A percentile compares a stretch with the other conserved stretches of the same genome.
phyloP scores from a whole-genome alignment of 2,329 filamentous ascomycete species.

The Coniochaeta sp. region DNA sequence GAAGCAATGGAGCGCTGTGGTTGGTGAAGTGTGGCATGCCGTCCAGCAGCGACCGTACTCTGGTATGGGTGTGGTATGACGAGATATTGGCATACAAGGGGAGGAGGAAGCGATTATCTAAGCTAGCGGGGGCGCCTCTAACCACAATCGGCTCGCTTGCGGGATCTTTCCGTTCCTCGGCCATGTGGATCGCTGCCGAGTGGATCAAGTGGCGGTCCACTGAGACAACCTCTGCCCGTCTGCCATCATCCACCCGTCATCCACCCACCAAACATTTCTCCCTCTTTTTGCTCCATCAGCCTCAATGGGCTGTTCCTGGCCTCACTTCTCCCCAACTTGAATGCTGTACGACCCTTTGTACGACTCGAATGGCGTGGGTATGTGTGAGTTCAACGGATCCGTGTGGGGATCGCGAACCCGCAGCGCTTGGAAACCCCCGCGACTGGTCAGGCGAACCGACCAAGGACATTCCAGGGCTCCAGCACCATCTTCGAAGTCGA shows the following conservation, averaged over 20 bases:
- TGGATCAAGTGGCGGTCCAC: neutral
- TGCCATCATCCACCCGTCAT: too few species aligned
- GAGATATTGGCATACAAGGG: neutral
- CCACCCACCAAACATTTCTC: neutral
- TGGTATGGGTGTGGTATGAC: neutral
- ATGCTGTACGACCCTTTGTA: neutral
- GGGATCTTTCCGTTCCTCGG: too few species aligned
- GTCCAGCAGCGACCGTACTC: too few species aligned
- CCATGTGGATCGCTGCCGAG: neutral
- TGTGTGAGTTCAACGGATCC: neutral
- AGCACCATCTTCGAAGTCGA: neutral
- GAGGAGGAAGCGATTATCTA: neutral
- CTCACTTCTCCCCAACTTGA: neutral
- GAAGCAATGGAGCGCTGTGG: neutral
- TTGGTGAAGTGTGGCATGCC: neutral
- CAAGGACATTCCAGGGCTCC: neutral
- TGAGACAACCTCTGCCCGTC: neutral
- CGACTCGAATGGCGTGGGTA: neutral
- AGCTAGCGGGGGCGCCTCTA: neutral
- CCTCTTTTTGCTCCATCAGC: neutral
- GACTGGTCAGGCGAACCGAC: neutral
- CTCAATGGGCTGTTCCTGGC: neutral
- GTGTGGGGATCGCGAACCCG: neutral
- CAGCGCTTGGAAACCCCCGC: neutral
- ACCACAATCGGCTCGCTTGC: neutral